Base-by-base conservation (phyloP, 768 basidiomycete species). In the Zangia roseola region DNA sequence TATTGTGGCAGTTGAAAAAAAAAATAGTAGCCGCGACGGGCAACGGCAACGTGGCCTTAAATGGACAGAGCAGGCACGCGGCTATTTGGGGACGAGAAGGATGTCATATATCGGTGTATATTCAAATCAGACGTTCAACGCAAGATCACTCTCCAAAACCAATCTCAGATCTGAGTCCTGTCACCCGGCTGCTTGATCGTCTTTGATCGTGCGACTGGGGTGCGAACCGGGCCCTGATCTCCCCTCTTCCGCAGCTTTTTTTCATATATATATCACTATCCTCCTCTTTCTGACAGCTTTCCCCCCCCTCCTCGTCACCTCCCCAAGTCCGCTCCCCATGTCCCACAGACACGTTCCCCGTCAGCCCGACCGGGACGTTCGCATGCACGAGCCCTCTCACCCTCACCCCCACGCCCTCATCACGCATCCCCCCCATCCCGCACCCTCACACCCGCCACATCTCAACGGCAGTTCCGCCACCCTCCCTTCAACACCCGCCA, bases 141-240 rank as follows among this genome's bases (percentile, higher is more conserved):
- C 70, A 58, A 74, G 75, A 78, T 76, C 57, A 47, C 25, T 46
- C 51, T 43, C 28, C 44, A 54, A 25, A 30, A 45, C 56, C 56
- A 61, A 76, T 76, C 72, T 74, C 64, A 62, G 61, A 62, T 62
- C 59, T 53, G 50, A n/a, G n/a, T 58, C 54, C 31, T 14, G 31
- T 31, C 31, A 55, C 52, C 54, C 55, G 25, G 55, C 57, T 66
- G 64, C 73, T 58, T 79, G 80, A 81, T 80, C 78, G 79, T 76
- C 79, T 79, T 61, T 80, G 79, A 81, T 79, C 78, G 77, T 78
- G 79, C 74, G 77, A 80, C 65, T 63, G 74, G 74, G 74, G 65
- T 59, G 63, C 62, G 64, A 62, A 62, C 31, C 31, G 62, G 59
- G 58, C 72, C 71, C 68, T 73, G 70, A 71, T 74, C 69, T 69